Evolutionary conservation across 352 stramenopile species (phyloP).

Genomic region (Phytophthora boehmeriae): DNA sequence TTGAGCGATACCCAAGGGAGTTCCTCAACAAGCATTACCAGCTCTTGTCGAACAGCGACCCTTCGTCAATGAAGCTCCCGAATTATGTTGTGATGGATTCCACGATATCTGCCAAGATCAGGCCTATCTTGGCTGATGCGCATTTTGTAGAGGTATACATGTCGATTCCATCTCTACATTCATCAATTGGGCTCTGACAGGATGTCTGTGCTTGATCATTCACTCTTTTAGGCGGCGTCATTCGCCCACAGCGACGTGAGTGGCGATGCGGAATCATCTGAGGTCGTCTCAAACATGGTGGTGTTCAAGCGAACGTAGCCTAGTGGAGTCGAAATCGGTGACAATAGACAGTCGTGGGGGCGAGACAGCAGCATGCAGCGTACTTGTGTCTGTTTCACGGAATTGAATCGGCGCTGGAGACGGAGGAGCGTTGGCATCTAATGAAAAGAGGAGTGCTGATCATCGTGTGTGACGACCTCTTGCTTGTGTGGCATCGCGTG

Average conservation of each 20-base stretch:
- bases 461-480: slow-evolving; percentile 10
- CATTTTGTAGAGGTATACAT: slow-evolving; percentile 55
- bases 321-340: not conserved
- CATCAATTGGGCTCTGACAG: slow-evolving; percentile 6
- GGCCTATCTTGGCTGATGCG: slow-evolving; percentile 43
- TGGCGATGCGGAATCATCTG: slow-evolving; percentile 66
- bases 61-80: slow-evolving; percentile 42
- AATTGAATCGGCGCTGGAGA: slow-evolving; percentile 12
- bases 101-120: slow-evolving; percentile 53
- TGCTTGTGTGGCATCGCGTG: slow-evolving; percentile 19
- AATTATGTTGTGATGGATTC: slow-evolving; percentile 75
- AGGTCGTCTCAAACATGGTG: slow-evolving; percentile 66
- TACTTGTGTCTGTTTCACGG: not conserved
- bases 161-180: not conserved
- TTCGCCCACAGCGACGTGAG: slow-evolving; percentile 78
- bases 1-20: slow-evolving; percentile 55
- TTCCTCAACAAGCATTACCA: slow-evolving; percentile 66
- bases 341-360: slow-evolving; percentile 13
- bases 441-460: slow-evolving; percentile 18
- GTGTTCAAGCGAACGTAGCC: slow-evolving; percentile 55
- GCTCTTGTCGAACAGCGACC: slow-evolving; percentile 35
- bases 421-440: slow-evolving; percentile 13
- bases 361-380: not conserved
- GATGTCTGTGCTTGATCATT: slow-evolving; percentile 2
- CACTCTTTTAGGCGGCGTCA: slow-evolving; percentile 41